Base-by-base conservation (phyloP, 108 stramenopile genomes). In the Cyclotella baltica region DNA sequence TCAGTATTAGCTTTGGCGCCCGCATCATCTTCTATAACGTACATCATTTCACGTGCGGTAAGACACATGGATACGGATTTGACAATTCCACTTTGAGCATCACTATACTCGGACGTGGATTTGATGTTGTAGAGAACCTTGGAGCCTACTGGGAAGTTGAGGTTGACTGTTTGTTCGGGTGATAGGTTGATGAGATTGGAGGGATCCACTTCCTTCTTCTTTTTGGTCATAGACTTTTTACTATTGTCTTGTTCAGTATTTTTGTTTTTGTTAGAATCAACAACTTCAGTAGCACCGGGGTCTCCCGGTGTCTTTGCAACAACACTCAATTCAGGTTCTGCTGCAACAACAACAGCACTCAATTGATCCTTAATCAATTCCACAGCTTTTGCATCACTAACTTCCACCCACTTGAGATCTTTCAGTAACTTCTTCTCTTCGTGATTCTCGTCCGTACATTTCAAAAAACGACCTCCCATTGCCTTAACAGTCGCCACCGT, bases 31-130 rank as follows among this genome's bases (percentile, higher is more conserved):
- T 25, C 55, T 25, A 56, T 25, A n/a, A 56, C 55, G 5, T 25
- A 56, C 23, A 56, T 25, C 55, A 56, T 56, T 11, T 56, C 23
- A 4, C 25, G 20, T 27, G 55, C 25, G 11, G 25, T 27, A 23
- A 56, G 55, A 27, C 25, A n/a, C 55, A 56, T 56, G 1, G 55
- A 56, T 25, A 56, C 55, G 5, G 55, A 56, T 23, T 56, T 56
- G 3, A 56, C 55, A 56, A 56, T 3, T 25, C 55, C 55, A 1
- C 20, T 56, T n/a, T 5, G n/a, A 3, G 25, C 55, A 56, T 56
- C 55, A 25, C 25, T 27, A 25, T 56, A 56, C 55, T 56, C 55
- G 2, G 55, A 27, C 1, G 55, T 3, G 25, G 23, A 56, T 11
- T 56, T 11, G 3, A 56, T 25, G 25, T 56, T 56, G 55, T 56